Evolutionary conservation across 495 filamentous ascomycete genomes (phyloP), one percentile per base, ranked within the genome.

Genomic region (Penicillium arizonense): DNA sequence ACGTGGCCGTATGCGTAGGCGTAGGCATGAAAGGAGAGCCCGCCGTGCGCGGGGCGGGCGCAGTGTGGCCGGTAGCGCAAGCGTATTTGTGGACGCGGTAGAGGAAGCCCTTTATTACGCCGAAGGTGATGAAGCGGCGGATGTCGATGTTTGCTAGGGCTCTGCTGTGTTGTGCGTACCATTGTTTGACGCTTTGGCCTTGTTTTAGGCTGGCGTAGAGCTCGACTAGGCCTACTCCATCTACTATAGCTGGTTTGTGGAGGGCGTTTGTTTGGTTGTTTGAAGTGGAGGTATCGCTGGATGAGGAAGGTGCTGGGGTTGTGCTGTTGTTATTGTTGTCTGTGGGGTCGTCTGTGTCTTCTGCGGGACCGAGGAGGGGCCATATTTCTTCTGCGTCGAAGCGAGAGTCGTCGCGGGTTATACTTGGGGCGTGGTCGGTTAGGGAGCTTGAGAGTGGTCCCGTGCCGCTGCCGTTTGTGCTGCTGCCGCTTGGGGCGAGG

Each of bases 81-180:
- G 90, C 87, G 63, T 95, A 94, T 64, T 91, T 91, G 72, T 97
- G 92, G 30, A 96, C 87, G 14, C 94, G 82, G 68, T 96, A 96
- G n/a, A 98, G 61, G 55, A 96, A 87, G 4, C 92, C 91, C 68
- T 97, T 96, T 60, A 97, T 94, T 13, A 97, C 81, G 41, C 95
- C 94, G 67, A 97, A 97, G 32, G 92, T 93, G 52, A 98, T 87
- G 52, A 98, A 87, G 24, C 95, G 84, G 1, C 94, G 81, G 40
- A 96, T 82, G 69, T 98, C 94, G 54, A 98, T 82, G 58, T 84
- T 79, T 11, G 77, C 69, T 5, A 96, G 76, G 21, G 85, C 72
- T 23, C 82, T 79, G 50, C 77, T 77, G 71, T 94, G 86, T 35
- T 85, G 78, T 16, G 85, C 75, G 56, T 89, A 84, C 89, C 90